Conservation (phyloP, 148 eudicot species). For the Amaranthus palmeri region DNA sequence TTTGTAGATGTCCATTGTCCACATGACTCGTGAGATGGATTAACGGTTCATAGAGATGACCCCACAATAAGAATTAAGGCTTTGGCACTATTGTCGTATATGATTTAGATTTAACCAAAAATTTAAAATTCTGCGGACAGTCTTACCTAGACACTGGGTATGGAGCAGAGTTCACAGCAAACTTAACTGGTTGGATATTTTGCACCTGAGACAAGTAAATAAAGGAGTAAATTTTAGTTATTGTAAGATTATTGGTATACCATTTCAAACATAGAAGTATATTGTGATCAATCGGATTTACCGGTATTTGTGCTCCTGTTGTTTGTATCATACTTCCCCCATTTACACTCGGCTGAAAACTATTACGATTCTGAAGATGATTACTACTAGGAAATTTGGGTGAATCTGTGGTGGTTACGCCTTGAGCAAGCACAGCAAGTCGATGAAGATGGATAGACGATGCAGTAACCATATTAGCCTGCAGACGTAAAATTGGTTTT, state of each 20-base stretch:
- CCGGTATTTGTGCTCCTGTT: constrained; percentile 29
- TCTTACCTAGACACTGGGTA: constrained; percentile 42
- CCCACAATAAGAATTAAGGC: too few relatives aligned
- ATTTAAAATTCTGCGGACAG: neutral
- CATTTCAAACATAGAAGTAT: neutral
- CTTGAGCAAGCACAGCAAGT: constrained; percentile 29
- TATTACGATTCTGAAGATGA: constrained; percentile 20
- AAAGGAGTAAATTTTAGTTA: neutral
- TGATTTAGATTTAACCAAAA: too few relatives aligned
- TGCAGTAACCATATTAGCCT: constrained; percentile 25
- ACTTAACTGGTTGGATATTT: constrained; percentile 26
- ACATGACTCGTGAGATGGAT: too few relatives aligned
- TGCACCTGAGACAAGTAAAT: constrained; percentile 36
- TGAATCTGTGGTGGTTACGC: constrained; percentile 18
- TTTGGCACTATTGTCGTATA: too few relatives aligned
- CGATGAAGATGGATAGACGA: constrained; percentile 28
- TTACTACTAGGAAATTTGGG: constrained; percentile 10
- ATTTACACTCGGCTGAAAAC: constrained; percentile 17
- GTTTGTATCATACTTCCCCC: constrained; percentile 1
- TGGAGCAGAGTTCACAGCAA: constrained; percentile 15
- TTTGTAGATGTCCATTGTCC: too few relatives aligned
- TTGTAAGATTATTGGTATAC: neutral
- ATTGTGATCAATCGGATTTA: constrained; percentile 9
- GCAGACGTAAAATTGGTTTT: constrained; percentile 7
- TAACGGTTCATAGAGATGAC: too few relatives aligned